Base-by-base conservation (phyloP, 2,329 filamentous ascomycete genomes). In the Myriangium duriaei region DNA sequence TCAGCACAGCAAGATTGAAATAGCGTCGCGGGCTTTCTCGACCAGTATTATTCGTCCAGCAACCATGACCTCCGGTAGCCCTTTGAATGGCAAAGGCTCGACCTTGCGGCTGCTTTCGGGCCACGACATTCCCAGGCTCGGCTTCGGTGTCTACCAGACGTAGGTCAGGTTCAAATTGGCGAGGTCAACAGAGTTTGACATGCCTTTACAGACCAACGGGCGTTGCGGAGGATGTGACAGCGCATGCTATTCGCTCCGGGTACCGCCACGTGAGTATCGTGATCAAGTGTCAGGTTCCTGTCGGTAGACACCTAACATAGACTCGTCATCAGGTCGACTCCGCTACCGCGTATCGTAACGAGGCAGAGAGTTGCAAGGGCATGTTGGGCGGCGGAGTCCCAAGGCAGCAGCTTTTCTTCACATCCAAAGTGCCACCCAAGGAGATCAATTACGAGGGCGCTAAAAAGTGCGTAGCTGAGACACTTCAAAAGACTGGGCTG, bases 381-480 rank as follows among this genome's bases (percentile, higher is more conserved):
- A 70, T 78, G 43, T 54, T 61, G 1, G 61, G 62, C 37, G 67
- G 68, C 5, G 60, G 61, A 2, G 50, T 77, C 33, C 64, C 68
- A 10, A 67, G 75, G 5, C 62, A 64, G 15, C 56, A 72, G 24
- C 60, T 77, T 39, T 79, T 76, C 60, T 77, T 74, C 54, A 78
- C 74, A 5, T 73, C 67, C 43, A 79, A 79, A 51, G 44, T 78
- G 5, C 69, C 69, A 3, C 60, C 64, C 2, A 58, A 52, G 10
- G 46, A 52, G 2, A 64, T 74, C 51, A 68, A 67, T 44, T 91
- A 88, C 51, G 69, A 77, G 11, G 69, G 64, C 41, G 70, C 80
- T 14, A 76, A 75, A 55, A 64, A 65, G 11, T 71, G 76, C 46
- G 68, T 92, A 45, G 61, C 78, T 45, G 62, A 68, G 37, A 80